Percentiles rank a stretch among this genome's conserved stretches.
phyloP scores from a whole-genome alignment of 2,329 filamentous ascomycete genomes.

The Helotiales sp. region DNA sequence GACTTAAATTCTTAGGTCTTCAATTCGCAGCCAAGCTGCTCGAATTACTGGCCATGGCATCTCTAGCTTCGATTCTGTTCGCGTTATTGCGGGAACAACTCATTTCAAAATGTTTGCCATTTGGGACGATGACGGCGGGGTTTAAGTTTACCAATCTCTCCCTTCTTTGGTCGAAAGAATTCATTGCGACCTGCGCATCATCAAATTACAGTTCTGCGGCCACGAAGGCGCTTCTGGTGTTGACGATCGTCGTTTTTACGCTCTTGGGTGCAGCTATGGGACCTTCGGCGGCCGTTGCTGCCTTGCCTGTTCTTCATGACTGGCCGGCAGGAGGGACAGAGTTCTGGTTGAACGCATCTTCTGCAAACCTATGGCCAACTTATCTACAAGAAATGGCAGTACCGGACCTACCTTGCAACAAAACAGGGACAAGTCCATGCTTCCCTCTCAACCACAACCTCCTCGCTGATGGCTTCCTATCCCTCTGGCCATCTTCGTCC shows the following conservation, averaged over 20 bases:
- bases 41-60: constrained; percentile 10
- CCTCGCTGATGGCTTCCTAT: constrained; percentile 1
- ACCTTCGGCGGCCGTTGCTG: constrained; percentile 7
- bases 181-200: constrained; percentile 2
- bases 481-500: constrained; percentile 1
- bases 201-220: not conserved
- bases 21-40: constrained; percentile 16
- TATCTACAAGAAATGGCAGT: not conserved
- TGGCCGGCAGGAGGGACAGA: constrained; percentile 12
- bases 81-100: constrained; percentile 2
- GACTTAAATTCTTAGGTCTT: constrained; percentile 9
- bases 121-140: constrained; percentile 9
- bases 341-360: constrained; percentile 9
- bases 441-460: constrained; percentile 6
- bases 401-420: not conserved
- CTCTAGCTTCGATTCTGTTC: constrained; percentile 11
- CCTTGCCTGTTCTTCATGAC: not conserved
- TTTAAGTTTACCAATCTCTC: constrained; percentile 10
- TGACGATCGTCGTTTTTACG: constrained; percentile 2
- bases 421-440: not conserved
- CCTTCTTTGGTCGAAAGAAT: constrained; percentile 16
- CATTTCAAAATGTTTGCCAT: constrained; percentile 2
- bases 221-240: constrained; percentile 4
- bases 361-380: not conserved
- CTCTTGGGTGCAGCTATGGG: constrained; percentile 5